Evolutionary conservation across 2,329 filamentous ascomycete species (phyloP), one percentile per base, ranked within the genome.

Genomic region (Trematosphaeria pertusa): DNA sequence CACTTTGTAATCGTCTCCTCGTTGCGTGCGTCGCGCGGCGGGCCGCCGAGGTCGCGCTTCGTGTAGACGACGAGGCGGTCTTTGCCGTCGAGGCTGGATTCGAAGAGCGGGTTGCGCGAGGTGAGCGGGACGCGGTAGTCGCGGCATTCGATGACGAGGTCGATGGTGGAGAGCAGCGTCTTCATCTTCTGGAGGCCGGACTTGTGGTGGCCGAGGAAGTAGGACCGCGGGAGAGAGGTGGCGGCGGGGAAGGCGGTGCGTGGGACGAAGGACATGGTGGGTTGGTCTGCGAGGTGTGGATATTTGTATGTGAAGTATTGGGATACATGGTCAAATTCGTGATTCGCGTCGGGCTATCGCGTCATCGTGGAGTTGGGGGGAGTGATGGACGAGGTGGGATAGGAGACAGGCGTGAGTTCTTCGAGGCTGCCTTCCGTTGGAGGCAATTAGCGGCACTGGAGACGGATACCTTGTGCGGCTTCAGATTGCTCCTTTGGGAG

Each of bases 201-300:
- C 50, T 85, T 84, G 78, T 99, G 94, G 75, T 99, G 94, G 52
- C 94, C 94, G 36, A 97, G 82, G 76, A 90, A 99, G 76, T 97
- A 99, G 48, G 93, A 94, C 56, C 90, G 86, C 30, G 89, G 87
- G 51, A 97, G 87, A 41, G 86, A 88, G 43, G 80, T 77, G 62
- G 93, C 87, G 33, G 86, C 77, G 30, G 87, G 85, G 72, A 95
- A 97, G 42, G 77, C 74, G 56, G 78, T 71, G 60, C 93, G 89
- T 19, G 94, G 90, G 32, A 87, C 72, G 74, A 97, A 61, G 71
- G 67, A 57, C 70, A 69, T 67, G 21, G 37, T 28, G 37, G 3
- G 8, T 4, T 32, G 17, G 14, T 15, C 3, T 30, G 33, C 10
- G 20, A 15, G 14, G 31, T 33, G 11, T n/a, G n/a, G n/a, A n/a